These are phyloP conservation scores for Cerioporus squamosus DNA, from an alignment of 1,284 basidiomycete species.

Conservation along the genomic window DNA sequence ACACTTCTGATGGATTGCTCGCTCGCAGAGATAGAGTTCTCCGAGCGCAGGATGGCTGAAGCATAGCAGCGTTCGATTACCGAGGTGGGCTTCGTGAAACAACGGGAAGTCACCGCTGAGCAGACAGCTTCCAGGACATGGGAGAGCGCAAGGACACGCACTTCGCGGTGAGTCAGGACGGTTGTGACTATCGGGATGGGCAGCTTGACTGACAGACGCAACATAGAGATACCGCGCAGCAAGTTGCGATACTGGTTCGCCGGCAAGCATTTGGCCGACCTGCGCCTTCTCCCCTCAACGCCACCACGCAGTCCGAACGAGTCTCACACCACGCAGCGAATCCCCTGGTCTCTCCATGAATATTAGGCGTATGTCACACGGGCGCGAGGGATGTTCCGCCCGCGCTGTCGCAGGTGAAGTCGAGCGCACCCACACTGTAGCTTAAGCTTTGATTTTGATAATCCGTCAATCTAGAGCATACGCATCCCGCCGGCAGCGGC, in stretches of 20 bases:
- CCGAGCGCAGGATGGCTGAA: neutral
- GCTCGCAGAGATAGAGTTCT: neutral
- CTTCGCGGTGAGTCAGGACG: neutral
- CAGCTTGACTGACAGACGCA: neutral
- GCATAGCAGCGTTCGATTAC: too few relatives aligned
- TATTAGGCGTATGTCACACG: too few relatives aligned
- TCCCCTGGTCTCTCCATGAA: too few relatives aligned
- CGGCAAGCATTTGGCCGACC: too few relatives aligned
- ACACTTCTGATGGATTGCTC: neutral
- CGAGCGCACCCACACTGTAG: neutral
- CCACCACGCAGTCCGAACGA: too few relatives aligned
- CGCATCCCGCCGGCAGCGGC: neutral
- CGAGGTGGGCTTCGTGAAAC: too few relatives aligned
- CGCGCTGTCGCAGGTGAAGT: neutral
- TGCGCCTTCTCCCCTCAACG: too few relatives aligned
- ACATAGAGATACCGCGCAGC: neutral
- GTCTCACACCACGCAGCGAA: too few relatives aligned
- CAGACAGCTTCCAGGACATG: too few relatives aligned
- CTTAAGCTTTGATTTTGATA: constrained; percentile 5
- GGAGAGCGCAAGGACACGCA: too few relatives aligned
- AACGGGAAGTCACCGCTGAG: too few relatives aligned
- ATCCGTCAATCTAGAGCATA: neutral
- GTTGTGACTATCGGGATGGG: neutral
- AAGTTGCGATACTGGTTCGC: too few relatives aligned
- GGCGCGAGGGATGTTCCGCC: neutral